phyloP scores from a whole-genome alignment of 352 stramenopile genomes.

The Globisporangium solare region DNA sequence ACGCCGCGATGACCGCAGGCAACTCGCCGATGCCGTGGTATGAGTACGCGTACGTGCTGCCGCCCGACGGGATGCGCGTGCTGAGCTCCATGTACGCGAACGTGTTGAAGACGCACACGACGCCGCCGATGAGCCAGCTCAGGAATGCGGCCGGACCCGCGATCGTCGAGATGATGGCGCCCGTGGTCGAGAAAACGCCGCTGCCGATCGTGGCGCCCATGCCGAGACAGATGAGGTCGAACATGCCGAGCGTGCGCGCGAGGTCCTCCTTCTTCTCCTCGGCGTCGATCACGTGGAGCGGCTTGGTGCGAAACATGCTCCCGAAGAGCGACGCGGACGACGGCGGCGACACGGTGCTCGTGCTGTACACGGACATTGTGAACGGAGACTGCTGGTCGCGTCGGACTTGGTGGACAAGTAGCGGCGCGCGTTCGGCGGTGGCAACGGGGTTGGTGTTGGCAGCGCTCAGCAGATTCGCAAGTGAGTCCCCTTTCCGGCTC shows the following conservation, averaged over 20 bases:
- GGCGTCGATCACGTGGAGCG: constrained; percentile 37
- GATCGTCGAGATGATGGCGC: constrained; percentile 32
- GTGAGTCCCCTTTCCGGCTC: neutral
- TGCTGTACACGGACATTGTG: neutral
- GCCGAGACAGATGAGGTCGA: constrained; percentile 83
- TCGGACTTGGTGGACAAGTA: neutral
- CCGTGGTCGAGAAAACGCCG: constrained; percentile 75
- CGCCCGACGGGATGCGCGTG: constrained; percentile 73
- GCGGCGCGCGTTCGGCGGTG: too few relatives aligned
- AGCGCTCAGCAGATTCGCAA: neutral
- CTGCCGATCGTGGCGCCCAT: constrained; percentile 82
- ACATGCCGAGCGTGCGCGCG: constrained; percentile 46
- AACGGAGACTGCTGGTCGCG: neutral
- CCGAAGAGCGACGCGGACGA: neutral
- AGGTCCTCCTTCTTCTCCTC: constrained; percentile 46
- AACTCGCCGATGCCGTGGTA: constrained; percentile 90
- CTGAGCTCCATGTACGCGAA: constrained; percentile 86
- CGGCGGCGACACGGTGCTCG: neutral
- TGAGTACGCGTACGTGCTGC: constrained; percentile 88
- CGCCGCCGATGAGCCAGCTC: constrained; percentile 65
- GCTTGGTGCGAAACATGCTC: constrained; percentile 39
- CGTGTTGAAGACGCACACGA: constrained; percentile 64
- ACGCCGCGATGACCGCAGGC: constrained; percentile 80
- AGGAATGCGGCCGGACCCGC: constrained; percentile 1
- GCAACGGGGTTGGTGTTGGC: neutral